Base-by-base conservation (phyloP, 352 stramenopile genomes). In the Aphanomyces cochlioides region DNA sequence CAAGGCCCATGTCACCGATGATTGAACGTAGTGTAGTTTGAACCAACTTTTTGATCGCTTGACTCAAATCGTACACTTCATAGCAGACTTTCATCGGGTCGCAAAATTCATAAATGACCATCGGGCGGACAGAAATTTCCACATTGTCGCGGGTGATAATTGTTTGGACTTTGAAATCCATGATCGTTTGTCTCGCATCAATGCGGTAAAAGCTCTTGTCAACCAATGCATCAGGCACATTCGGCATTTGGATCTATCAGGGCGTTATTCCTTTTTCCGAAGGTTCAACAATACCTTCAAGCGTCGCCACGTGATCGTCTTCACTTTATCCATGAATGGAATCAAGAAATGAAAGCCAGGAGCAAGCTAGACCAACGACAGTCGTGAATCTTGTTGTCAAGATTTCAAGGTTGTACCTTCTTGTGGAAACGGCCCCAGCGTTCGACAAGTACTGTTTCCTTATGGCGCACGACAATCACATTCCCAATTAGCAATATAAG, bases 111-210 rank as follows among this genome's bases (percentile, higher is more conserved):
- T 76, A 74, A 5, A 76, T 38, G 72, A 78, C 64, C 73, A 77
- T 74, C 10, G 74, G 74, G 60, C 76, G 74, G 34, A 78, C 74
- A 4, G 41, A 47, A 47, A 78, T 75, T 17, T 75, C 48, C 15
- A 78, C 74, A 65, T 78, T 78, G 66, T 78, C 74, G 28, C 74
- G 64, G 2, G 74, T 78, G 63, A 78, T 78, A 48, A 78, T 78
- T n/a, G 65, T 56, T 56, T 78, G 74, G 40, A 45, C 34, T 39
- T 28, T 38, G 47, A 73, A 73, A 21, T 73, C 67, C 67, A 73
- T 73, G 45, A 73, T 63, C 40, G 59, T 73, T 53, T 73, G 53
- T 5, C 67, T 53, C 21, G 60, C 39, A 41, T 73, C 67, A 47
- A 60, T 41, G 36, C 66, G 72, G 65, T 43, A 61, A n/a, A 72